Base-by-base conservation (phyloP, 768 basidiomycete species). In the Strobilomyces confusus region DNA sequence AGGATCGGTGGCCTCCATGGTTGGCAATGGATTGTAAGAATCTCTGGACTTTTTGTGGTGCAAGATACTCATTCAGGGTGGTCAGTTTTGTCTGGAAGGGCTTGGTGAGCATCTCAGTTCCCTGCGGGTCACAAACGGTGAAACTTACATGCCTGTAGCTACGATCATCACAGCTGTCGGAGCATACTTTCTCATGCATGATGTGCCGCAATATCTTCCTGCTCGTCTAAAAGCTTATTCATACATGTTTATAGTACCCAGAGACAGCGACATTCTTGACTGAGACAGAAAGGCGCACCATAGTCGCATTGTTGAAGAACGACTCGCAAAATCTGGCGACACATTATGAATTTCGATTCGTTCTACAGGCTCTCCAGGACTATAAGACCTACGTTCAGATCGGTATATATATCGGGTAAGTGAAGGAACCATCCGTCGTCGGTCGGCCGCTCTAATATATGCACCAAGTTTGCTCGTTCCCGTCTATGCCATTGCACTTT, bases 221-320 rank as follows among this genome's bases (percentile, higher is more conserved):
- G 0, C 15, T 23, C 36, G 29, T 58, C 19, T 61, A 43, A 38
- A 26, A 44, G 15, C 49, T 52, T 9, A 61, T 36, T 7, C 7
- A 25, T 17, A 23, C 1, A 17, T 44, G 14, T 22, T 2, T 52
- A 80, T 54, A 80, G 78, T 83, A 79, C 63, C 81, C 82, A 23
- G 77, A 78, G 57, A 84, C 82, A 1, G 82, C 82, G 12, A 72
- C 67, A 22, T 85, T 83, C 69, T 65, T 84, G 52, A 77, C 73
- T 12, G 69, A 73, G 9, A 51, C 58, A 2, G 82, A 84, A 58
- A 74, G 73, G 44, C 58, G 48, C 40, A 58, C 66, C 44, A 65
- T 81, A 7, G 52, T 75, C 13, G 40, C 2, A n/a, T 36, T 49
- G 17, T 62, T 81, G 49, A 75, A 73, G 55, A 71, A 74, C 45